Evolutionary conservation across 2,329 filamentous ascomycete species (phyloP), one percentile per base, ranked within the genome.

Genomic region (Botrytis tulipae): DNA sequence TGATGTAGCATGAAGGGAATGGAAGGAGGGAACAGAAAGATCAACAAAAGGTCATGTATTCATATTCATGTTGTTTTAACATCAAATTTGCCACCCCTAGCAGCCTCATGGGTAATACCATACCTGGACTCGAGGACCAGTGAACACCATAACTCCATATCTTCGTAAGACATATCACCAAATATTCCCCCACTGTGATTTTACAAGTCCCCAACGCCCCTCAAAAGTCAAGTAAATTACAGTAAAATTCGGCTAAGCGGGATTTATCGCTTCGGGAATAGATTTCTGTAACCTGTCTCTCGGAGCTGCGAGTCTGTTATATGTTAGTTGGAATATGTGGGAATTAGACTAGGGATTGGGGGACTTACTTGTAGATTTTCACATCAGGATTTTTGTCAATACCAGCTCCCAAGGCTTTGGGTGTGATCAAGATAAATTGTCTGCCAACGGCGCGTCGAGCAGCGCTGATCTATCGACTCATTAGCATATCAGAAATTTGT

Each of bases 391-490:
- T 81, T 65, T 85, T 83, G 40, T 85, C 86, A 78, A 87, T 82
- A 77, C 87, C 85, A 82, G 90, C 84, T 85, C 85, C 78, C 80
- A 97, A 94, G 65, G 92, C 92, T 78, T 97, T 97, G 42, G 96
- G 96, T 3, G 95, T 98, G 81, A 99, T 99, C 72, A 99, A 88
- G 76, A 99, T 95, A 80, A 97, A 99, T 81, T 99, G 96, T 75
- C 94, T 89, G 40, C 94, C 94, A n/a, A 96, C 91, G 2, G 93
- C 93, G 44, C 92, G 89, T 78, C 96, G 89, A 54, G 96, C 96
- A 29, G 94, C 93, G 74, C 90, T 88, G 78, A 98, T 94, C 91
- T 94, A 77, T 65, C 59, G 18, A 42, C 54, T 74, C 35, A 32
- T 69, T 59, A 69, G 48, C 54, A 59, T 42, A 42, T 42, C 29